Evolutionary conservation across 495 filamentous ascomycete genomes (phyloP).

Genomic region (Pyrenopolyporus hunteri): DNA sequence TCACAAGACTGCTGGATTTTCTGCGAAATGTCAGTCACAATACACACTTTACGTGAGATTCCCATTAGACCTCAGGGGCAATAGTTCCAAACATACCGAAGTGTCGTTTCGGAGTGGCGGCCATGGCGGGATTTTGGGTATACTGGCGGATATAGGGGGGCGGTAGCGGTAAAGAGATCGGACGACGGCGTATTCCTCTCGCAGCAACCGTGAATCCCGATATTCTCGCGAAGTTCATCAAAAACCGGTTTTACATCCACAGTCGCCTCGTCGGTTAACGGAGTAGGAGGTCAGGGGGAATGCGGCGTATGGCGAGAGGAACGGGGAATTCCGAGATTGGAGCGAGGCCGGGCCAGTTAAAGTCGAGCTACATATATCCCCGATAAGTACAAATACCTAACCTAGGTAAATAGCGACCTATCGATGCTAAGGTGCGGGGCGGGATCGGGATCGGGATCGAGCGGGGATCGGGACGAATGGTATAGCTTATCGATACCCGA

Average conservation of each 20-base stretch:
- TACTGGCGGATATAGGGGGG: constrained; percentile 4
- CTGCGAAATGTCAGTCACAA: constrained; percentile 47
- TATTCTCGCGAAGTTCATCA: constrained; percentile 18
- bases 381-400: constrained; percentile 2
- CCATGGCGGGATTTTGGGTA: constrained; percentile 30
- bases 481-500: too few relatives aligned
- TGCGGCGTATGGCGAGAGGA: not conserved
- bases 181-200: constrained; percentile 10
- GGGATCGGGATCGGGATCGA: not conserved
- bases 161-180: constrained; percentile 1
- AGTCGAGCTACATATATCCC: too few relatives aligned
- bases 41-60: not conserved
- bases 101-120: constrained; percentile 41
- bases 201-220: constrained; percentile 7
- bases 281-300: not conserved
- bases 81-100: constrained; percentile 45
- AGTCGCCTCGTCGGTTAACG: not conserved
- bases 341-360: constrained; percentile 2
- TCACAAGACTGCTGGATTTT: constrained; percentile 74
- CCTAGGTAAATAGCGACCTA: too few relatives aligned
- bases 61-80: not conserved
- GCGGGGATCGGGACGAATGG: constrained; percentile 5
- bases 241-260: not conserved
- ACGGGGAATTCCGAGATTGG: constrained; percentile 9
- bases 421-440: too few relatives aligned